Conservation (phyloP, 2,329 filamentous ascomycete genomes). For the Drechslerella stenobrocha region DNA sequence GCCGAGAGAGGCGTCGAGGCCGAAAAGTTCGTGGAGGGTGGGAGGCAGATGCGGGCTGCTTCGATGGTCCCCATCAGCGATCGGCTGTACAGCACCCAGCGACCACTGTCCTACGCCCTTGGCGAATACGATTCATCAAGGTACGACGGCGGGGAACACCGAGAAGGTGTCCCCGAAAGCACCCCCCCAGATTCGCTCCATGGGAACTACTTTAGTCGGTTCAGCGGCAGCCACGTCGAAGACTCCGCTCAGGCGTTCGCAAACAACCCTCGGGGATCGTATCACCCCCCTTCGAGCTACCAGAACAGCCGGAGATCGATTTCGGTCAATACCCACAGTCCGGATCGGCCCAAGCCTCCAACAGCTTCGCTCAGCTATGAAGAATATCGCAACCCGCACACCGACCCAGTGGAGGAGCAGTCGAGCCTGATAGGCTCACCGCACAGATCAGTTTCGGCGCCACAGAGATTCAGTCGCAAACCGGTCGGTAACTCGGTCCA, state of each 20-base stretch:
- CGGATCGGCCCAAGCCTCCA: conserved; percentile 25
- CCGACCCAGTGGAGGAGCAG: conserved; percentile 16
- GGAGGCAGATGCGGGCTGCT: conserved; percentile 42
- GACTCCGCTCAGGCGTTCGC: conserved; percentile 35
- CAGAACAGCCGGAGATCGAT: conserved; percentile 24
- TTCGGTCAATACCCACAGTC: conserved; percentile 19
- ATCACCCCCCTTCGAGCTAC: conserved; percentile 36
- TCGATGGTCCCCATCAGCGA: conserved; percentile 30
- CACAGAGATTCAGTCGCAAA: conserved; percentile 30
- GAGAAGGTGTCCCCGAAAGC: not conserved
- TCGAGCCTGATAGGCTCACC: conserved; percentile 27
- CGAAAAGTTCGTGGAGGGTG: conserved; percentile 42
- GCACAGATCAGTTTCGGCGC: conserved; percentile 40
- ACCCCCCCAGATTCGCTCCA: conserved; percentile 12
- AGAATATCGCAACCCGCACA: conserved; percentile 31
- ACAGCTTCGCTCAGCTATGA: conserved; percentile 43
- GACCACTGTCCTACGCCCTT: conserved; percentile 43
- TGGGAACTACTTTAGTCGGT: conserved; percentile 39
- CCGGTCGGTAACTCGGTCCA: conserved; percentile 24
- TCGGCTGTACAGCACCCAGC: conserved; percentile 42
- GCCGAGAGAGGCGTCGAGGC: conserved; percentile 22
- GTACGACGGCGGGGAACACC: conserved; percentile 10
- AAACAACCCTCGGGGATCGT: conserved; percentile 17
- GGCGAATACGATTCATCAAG: conserved; percentile 40
- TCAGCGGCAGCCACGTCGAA: conserved; percentile 42